These are phyloP conservation scores for Herpetomonas muscarum DNA, from an alignment of 208 protist species.

Conservation along the genomic window DNA sequence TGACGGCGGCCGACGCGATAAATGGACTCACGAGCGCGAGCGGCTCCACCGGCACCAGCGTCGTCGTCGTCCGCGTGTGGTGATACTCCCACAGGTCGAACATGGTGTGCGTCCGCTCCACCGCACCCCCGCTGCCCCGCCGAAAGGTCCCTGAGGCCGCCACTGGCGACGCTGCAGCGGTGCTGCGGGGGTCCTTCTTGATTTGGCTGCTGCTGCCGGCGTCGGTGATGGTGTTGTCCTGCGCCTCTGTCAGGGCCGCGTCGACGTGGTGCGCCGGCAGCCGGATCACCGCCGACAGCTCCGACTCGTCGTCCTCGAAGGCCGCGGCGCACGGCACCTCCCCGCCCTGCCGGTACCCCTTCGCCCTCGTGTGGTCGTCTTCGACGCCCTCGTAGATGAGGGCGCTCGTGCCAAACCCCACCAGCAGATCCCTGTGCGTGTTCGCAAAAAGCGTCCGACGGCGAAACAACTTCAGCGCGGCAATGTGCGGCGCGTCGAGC, in stretches of 20 bases:
- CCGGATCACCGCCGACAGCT: slow-evolving; percentile 39
- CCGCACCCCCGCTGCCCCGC: no score
- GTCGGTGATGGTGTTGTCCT: neutral
- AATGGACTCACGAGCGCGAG: neutral
- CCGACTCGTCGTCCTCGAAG: slow-evolving; percentile 32
- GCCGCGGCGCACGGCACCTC: slow-evolving; percentile 29
- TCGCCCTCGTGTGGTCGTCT: slow-evolving; percentile 34
- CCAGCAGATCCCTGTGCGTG: slow-evolving; percentile 62
- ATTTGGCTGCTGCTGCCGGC: neutral
- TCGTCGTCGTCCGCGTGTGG: neutral
- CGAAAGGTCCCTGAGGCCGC: neutral
- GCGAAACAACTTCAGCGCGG: slow-evolving; percentile 42
- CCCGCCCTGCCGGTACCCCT: slow-evolving; percentile 11
- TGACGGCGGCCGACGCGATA: neutral
- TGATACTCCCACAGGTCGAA: neutral
- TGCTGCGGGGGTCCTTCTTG: neutral
- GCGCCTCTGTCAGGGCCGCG: neutral
- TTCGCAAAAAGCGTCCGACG: slow-evolving; percentile 66
- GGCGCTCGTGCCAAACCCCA: slow-evolving; percentile 60
- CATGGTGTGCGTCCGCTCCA: neutral
- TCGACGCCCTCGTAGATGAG: slow-evolving; percentile 43
- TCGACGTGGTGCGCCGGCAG: slow-evolving; percentile 19
- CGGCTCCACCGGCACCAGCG: neutral
- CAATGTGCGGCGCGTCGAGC: slow-evolving; percentile 39
- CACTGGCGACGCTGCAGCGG: neutral